A percentile compares a stretch with the other conserved stretches of the same genome.
Conservation (phyloP, 176 grass and related monocot species). For the Poa pratensis region DNA sequence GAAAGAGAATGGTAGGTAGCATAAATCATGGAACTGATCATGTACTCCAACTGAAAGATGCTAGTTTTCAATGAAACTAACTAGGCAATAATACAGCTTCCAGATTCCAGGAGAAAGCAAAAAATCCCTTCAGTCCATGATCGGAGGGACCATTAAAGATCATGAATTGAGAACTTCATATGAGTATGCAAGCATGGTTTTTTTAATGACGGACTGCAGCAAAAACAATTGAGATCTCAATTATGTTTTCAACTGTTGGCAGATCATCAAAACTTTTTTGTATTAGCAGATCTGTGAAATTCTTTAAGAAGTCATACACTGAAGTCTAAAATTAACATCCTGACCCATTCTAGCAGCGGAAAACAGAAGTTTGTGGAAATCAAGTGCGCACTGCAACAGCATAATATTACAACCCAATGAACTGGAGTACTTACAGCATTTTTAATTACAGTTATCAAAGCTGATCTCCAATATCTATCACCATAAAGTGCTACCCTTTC, state of each 20-base stretch:
- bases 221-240: neutral
- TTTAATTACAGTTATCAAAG: conserved; percentile 56
- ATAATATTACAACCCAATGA: conserved; percentile 34
- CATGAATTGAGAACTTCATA: conserved; percentile 21
- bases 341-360: neutral
- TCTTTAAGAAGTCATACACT: neutral
- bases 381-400: neutral
- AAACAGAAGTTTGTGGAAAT: conserved; percentile 16
- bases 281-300: conserved; percentile 3
- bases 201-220: neutral
- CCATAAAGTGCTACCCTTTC: conserved; percentile 88
- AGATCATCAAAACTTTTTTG: neutral
- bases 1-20: conserved; percentile 20
- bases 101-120: neutral
- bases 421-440: conserved; percentile 65
- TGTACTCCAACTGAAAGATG: conserved; percentile 16
- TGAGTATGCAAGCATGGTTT: neutral
- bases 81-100: neutral
- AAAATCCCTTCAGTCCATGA: conserved; percentile 4
- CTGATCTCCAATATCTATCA: conserved; percentile 75
- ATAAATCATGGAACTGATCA: conserved; percentile 16
- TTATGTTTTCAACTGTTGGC: neutral
- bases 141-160: neutral
- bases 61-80: conserved; percentile 19
- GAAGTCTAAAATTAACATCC: neutral